Evolutionary conservation across 2,329 filamentous ascomycete species (phyloP), one percentile per base, ranked within the genome.

Genomic region (Biscogniauxia sp.): DNA sequence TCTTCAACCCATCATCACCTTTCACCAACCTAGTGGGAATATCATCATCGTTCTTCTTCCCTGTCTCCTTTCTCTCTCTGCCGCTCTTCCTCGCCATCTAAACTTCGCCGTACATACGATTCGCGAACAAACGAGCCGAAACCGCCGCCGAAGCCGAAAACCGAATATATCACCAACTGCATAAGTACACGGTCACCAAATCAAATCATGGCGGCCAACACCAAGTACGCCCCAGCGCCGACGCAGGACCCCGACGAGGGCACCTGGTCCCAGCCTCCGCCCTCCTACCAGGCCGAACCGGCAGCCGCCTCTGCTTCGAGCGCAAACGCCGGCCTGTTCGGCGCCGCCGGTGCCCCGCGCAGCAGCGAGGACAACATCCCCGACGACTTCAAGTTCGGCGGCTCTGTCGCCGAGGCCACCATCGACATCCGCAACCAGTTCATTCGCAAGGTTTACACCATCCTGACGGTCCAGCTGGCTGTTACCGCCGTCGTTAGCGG

Each of bases 361-460:
- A 84, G 83, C 74, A 93, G 93, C 76, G 87, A 93, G 73, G 94
- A 97, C 78, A 96, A 97, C 72, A 75, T 98, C 52, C 94, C 94
- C 1, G 94, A 98, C 80, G 94, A 98, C 78, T 98, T 98, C 87
- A 98, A 97, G 91, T 98, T 96, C 73, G 95, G 94, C 69, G 93
- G 93, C 64, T 92, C 89, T 19, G 93, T 98, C 61, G 89, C 93
- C 67, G 95, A 98, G 80, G 94, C 92, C 53, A 96, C 93, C 20
- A 83, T 98, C 73, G 93, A 96, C 72, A 97, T 99, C 74, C 91
- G 94, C 69, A 96, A 97, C 87, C 91, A 95, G 78, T 99, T 97
- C 77, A 84, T 97, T 70, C 89, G 93, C 78, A 98, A 98, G 82
- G 95, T 99, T 74, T 99, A 99, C 80, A 90, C 93, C 61, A 99